phyloP scores from a whole-genome alignment of 2,329 filamentous ascomycete genomes.

The Trichoderma simmonsii region DNA sequence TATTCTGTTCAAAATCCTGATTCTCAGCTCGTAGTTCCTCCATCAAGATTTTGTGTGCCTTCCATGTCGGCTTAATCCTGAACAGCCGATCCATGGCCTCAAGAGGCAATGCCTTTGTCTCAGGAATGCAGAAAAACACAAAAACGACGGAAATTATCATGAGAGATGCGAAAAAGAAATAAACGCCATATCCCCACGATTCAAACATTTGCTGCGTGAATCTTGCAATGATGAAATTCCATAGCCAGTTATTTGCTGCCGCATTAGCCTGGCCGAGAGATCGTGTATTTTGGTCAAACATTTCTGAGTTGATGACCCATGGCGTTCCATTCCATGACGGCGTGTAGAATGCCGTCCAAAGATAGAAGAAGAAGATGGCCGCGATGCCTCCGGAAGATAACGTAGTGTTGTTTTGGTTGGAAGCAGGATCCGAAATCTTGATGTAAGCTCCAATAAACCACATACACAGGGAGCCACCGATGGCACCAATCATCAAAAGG shows the following conservation, averaged over 20 bases:
- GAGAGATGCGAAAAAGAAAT: slow-evolving; percentile 54
- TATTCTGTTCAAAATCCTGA: neutral
- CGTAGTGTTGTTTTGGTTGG: neutral
- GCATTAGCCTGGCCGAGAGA: slow-evolving; percentile 13
- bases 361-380: slow-evolving; percentile 14
- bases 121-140: slow-evolving; percentile 50
- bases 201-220: slow-evolving; percentile 41
- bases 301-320: slow-evolving; percentile 13
- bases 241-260: slow-evolving; percentile 15
- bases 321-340: slow-evolving; percentile 13
- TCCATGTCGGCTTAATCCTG: slow-evolving; percentile 8
- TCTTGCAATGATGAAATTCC: slow-evolving; percentile 18
- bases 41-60: neutral
- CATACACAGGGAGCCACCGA: slow-evolving; percentile 10
- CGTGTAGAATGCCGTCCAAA: slow-evolving; percentile 12
- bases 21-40: slow-evolving; percentile 7
- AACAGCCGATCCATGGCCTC: slow-evolving; percentile 36
- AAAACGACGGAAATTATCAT: slow-evolving; percentile 47
- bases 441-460: slow-evolving; percentile 15
- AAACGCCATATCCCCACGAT: slow-evolving; percentile 47
- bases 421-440: neutral
- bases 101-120: slow-evolving; percentile 53
- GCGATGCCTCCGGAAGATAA: slow-evolving; percentile 3
- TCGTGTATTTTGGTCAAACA: slow-evolving; percentile 15
- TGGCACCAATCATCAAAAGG: slow-evolving; percentile 10